Evolutionary conservation across 169 alveolate species (phyloP).

Genomic region (Plasmodium reichenowi): DNA sequence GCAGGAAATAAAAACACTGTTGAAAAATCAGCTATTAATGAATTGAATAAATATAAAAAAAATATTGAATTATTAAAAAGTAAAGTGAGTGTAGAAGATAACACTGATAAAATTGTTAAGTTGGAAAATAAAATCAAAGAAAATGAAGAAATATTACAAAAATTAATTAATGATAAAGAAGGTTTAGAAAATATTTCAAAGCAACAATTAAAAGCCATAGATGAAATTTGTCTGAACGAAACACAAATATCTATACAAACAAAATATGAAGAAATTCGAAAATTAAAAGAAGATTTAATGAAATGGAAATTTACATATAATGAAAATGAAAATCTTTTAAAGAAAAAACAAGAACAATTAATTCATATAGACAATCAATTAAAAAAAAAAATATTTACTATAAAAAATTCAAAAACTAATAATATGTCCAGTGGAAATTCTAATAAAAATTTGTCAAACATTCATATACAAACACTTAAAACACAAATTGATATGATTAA

Average conservation of each 20-base stretch:
- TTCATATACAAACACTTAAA: conserved; percentile 54
- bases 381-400: conserved; percentile 50
- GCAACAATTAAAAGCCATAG: conserved; percentile 68
- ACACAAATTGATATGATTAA: conserved; percentile 72
- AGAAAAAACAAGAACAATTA: conserved; percentile 71
- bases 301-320: conserved; percentile 44
- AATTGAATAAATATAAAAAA: conserved; percentile 59
- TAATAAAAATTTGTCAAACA: conserved; percentile 29
- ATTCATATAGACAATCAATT: conserved; percentile 53
- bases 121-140: conserved; percentile 63
- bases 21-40: conserved; percentile 65
- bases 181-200: conserved; percentile 53
- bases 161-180: conserved; percentile 64
- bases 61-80: conserved; percentile 66
- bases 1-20: conserved; percentile 41
- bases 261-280: conserved; percentile 70
- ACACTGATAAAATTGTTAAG: conserved; percentile 66
- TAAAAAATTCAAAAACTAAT: conserved; percentile 50
- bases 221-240: conserved; percentile 71
- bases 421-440: conserved; percentile 14
- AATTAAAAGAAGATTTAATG: conserved; percentile 53
- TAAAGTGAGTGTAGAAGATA: conserved; percentile 70
- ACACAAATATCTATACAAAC: conserved; percentile 72
- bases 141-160: conserved; percentile 71
- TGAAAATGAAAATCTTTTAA: conserved; percentile 53